phyloP scores from a whole-genome alignment of 371 early-diverging fungal species.

The Haplosporangium sp. region DNA sequence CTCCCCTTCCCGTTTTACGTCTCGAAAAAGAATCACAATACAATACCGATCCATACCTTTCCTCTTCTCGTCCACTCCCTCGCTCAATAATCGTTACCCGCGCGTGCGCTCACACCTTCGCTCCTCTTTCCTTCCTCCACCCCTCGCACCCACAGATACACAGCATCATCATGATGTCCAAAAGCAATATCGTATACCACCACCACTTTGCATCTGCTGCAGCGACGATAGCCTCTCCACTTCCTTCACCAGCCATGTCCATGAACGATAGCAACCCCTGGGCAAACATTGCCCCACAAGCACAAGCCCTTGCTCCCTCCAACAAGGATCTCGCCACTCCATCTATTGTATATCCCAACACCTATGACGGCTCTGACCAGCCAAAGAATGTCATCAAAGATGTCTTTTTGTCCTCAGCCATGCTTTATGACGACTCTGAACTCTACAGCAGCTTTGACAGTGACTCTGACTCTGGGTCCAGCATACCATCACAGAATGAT shows the following conservation, averaged over 20 bases:
- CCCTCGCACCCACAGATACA: conserved; percentile 9
- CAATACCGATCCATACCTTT: neutral
- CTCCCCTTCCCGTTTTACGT: conserved; percentile 8
- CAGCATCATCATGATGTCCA: conserved; percentile 46
- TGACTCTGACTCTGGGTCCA: conserved; percentile 54
- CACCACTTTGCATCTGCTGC: conserved; percentile 51
- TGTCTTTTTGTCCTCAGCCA: conserved; percentile 52
- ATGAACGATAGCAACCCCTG: conserved; percentile 53
- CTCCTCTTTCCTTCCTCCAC: neutral
- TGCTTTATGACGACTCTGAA: conserved; percentile 53
- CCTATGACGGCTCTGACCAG: conserved; percentile 44
- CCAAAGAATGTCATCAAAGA: conserved; percentile 56
- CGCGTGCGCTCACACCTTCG: conserved; percentile 4
- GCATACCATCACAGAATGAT: conserved; percentile 42
- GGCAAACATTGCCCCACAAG: conserved; percentile 33
- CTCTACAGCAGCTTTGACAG: conserved; percentile 50
- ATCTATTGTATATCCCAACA: conserved; percentile 49
- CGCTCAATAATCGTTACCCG: conserved; percentile 4
- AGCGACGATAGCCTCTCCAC: conserved; percentile 52
- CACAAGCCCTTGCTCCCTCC: conserved; percentile 12
- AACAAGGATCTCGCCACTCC: conserved; percentile 38
- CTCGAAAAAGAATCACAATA: neutral
- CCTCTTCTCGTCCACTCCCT: conserved; percentile 1
- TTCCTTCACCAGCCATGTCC: conserved; percentile 53
- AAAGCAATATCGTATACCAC: conserved; percentile 46